Evolutionary conservation across 1,284 basidiomycete genomes (phyloP).

Genomic region (Ceratobasidium theobromae): DNA sequence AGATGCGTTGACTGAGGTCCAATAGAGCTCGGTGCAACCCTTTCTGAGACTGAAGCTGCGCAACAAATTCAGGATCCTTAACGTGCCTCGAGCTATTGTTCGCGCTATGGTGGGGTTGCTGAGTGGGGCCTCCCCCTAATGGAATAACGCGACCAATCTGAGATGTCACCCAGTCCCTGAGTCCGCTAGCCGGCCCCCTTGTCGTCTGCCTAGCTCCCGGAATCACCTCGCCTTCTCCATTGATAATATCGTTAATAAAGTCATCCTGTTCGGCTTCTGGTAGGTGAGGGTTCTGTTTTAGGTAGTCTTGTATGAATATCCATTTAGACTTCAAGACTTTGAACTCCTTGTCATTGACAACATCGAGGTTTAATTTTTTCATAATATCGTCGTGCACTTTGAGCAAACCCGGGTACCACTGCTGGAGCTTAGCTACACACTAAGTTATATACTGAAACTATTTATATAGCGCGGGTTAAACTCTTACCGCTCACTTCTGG

Average conservation of each 20-base stretch:
- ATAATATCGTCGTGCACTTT: background rate
- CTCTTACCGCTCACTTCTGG: constrained; percentile 15
- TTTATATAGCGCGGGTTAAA: background rate
- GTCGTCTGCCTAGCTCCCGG: background rate
- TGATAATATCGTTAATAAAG: background rate
- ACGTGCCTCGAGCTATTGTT: background rate
- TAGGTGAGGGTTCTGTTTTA: background rate
- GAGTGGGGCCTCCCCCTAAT: no score
- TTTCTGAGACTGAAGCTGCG: background rate
- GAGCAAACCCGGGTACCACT: background rate
- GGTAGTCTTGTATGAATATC: background rate
- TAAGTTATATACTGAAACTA: background rate
- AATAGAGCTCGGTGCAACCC: background rate
- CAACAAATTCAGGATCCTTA: background rate
- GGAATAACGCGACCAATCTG: no score
- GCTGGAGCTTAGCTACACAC: background rate
- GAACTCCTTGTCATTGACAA: background rate
- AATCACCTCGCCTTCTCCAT: background rate
- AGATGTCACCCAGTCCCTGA: no score
- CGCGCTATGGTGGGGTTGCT: background rate
- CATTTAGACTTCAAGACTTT: background rate
- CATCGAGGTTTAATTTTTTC: background rate
- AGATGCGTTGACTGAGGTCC: background rate
- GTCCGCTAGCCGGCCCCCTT: background rate
- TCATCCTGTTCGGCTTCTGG: background rate